Conservation (phyloP, 2,329 filamentous ascomycete species). For the Diplodia scrobiculata region DNA sequence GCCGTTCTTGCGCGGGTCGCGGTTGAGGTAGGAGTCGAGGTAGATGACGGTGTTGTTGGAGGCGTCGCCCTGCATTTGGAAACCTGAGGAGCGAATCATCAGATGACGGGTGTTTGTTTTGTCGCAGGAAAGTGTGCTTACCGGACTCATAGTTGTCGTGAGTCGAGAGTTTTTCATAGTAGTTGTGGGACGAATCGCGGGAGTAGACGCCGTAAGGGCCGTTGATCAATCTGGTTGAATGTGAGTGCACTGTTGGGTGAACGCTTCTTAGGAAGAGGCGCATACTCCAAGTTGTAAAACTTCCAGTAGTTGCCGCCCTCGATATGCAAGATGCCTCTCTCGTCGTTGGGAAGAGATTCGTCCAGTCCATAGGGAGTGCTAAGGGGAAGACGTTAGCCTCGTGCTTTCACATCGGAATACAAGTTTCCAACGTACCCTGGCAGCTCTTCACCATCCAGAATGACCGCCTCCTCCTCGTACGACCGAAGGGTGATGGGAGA, state of each 20-base stretch:
- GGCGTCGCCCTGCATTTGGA: constrained; percentile 43
- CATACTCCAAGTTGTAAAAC: constrained; percentile 45
- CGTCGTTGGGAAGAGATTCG: constrained; percentile 45
- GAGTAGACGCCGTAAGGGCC: constrained; percentile 47
- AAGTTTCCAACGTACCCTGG: constrained; percentile 23
- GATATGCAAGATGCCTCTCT: constrained; percentile 54
- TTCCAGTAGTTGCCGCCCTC: constrained; percentile 52
- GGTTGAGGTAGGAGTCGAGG: constrained; percentile 36
- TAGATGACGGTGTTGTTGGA: constrained; percentile 37
- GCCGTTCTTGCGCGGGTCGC: constrained; percentile 54
- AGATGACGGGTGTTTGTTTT: background rate
- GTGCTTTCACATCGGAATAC: too few relatives aligned
- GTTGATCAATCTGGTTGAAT: constrained; percentile 37
- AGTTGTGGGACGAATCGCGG: constrained; percentile 42
- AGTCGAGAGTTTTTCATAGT: constrained; percentile 44
- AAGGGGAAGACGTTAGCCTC: background rate
- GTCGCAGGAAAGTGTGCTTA: background rate
- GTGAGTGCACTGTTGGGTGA: background rate
- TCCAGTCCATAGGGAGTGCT: constrained; percentile 50
- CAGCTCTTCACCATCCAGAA: constrained; percentile 51
- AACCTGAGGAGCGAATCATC: constrained; percentile 32
- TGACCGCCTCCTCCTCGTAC: constrained; percentile 50
- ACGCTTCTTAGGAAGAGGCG: background rate
- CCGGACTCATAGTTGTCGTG: constrained; percentile 47
- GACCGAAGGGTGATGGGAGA: constrained; percentile 49